These are phyloP conservation scores for Lepidopterella palustris DNA, from an alignment of 495 filamentous ascomycete species.

Conservation along the genomic window DNA sequence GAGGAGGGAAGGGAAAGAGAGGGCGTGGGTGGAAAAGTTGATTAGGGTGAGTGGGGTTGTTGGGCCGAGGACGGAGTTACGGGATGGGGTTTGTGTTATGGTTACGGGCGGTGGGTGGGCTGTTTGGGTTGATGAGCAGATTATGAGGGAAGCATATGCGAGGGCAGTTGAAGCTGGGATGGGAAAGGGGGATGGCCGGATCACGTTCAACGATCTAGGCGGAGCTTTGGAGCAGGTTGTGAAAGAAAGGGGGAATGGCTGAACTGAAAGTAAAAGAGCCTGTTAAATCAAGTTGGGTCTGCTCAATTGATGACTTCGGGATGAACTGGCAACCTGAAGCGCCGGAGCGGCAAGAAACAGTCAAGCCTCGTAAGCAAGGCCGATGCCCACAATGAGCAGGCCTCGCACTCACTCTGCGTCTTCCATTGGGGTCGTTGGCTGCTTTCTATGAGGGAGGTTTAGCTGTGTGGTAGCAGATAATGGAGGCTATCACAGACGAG, in stretches of 20 bases:
- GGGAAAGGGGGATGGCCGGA: constrained; percentile 17
- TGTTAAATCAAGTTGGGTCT: too few species aligned
- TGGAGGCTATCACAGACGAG: too few species aligned
- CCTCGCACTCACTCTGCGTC: too few species aligned
- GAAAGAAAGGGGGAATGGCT: constrained; percentile 10
- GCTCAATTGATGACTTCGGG: too few species aligned
- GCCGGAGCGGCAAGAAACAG: too few species aligned
- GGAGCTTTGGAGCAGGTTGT: constrained; percentile 21
- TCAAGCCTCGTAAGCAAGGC: too few species aligned
- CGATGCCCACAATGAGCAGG: too few species aligned
- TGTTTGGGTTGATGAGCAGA: constrained; percentile 25
- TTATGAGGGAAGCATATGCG: constrained; percentile 31
- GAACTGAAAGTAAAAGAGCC: too few species aligned
- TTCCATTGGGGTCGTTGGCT: too few species aligned
- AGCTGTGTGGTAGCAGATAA: too few species aligned
- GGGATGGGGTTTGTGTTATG: constrained; percentile 21
- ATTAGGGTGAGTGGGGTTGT: constrained; percentile 29
- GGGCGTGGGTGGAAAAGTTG: constrained; percentile 33
- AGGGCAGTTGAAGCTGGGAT: constrained; percentile 14
- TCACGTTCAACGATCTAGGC: constrained; percentile 23
- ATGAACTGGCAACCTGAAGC: too few species aligned
- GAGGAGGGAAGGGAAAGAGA: constrained; percentile 21
- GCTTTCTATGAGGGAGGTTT: too few species aligned
- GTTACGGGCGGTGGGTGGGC: constrained; percentile 33
- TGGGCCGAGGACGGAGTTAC: constrained; percentile 8